Evolutionary conservation across 2,329 filamentous ascomycete species (phyloP), one percentile per base, ranked within the genome.

Genomic region (Dryadomyces sulphureus): DNA sequence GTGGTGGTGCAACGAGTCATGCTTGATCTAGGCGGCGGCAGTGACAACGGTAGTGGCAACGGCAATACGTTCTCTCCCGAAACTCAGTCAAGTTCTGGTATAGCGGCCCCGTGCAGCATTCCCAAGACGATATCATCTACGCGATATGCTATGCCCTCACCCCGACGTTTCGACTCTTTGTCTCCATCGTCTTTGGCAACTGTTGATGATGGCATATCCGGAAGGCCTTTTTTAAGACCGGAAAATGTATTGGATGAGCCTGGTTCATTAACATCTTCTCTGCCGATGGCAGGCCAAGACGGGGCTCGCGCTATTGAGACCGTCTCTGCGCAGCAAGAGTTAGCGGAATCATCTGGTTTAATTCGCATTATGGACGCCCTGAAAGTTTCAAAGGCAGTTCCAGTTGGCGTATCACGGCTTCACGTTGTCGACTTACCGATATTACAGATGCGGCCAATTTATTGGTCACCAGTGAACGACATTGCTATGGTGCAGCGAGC

Each of bases 391-490:
- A 57, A 62, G 5, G 79, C 83, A 48, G 79, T 96, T 2, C 79
- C 88, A 4, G 90, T 96, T 1, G 92, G 92, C 0, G 70, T 92
- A 6, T 94, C 89, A n/a, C 76, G 88, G 53, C 68, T 98, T 48
- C 90, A 98, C 59, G 75, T 89, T 56, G 90, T 96, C 1, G 79
- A 84, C 48, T 70, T 96, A 54, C 88, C 90, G 20, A 75, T 75
- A 45, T 65, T 94, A 30, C 73, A 85, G 56, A 94, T 98, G 88
- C 86, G 89, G 60, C 92, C 92, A 0, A 95, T 96, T 49, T 98
- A 98, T 60, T 98, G 92, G 92, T 89, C 83, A 17, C 90, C 92
- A 7, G 74, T 96, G 27, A 88, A 94, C 55, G 92, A 96, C 57
- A 75, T 93, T 27, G 82, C 86, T 7, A 70, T 79, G 32, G 88